Base-by-base conservation (phyloP, 495 filamentous ascomycete genomes). In the Hyaloscypha hepaticicola region DNA sequence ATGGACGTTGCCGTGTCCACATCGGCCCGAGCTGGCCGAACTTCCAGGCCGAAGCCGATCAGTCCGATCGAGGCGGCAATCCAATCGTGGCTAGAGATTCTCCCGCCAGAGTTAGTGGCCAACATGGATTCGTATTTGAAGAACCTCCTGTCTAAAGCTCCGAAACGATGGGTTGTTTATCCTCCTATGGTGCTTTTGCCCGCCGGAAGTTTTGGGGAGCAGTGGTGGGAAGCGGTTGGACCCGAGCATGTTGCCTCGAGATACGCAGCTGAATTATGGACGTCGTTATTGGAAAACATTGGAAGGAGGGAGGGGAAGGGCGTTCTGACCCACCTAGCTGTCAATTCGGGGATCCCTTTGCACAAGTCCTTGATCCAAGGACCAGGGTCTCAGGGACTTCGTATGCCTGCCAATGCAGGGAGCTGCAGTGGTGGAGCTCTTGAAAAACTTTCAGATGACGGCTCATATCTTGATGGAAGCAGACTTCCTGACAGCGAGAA, bases 341-440 rank as follows among this genome's bases (percentile, higher is more conserved):
- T 90, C 49, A 93, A 91, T 70, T 84, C 86, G 34, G 88, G 87
- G 0, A 93, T 96, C 26, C 85, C 87, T 0, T 72, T 78, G n/a
- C 73, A 67, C 58, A 55, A 65, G 28, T 11, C 11, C 7, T 11
- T n/a, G 0, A 27, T 49, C 29, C 27, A 64, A 55, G 59, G 50
- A 53, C 25, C 19, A 27, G 50, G 50, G 25, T 53, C 50, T 24
- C 49, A 12, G 21, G 22, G 2, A 52, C 50, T 34, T 28, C 9
- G n/a, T 5, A 27, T 4, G 69, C 38, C 12, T 16, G 38, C 38
- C 11, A 45, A 45, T 45, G 38, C 4, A 11, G 38, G 19, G 7
- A 16, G 19, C 12, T 45, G 7, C 12, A 8, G 6, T 9, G 1
- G 11, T 4, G 16, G 38, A 14, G 11, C 38, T 45, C 38, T 4